Evolutionary conservation across 73 alveolate species (phyloP), one percentile per base, ranked within the genome.

Genomic region (Blepharisma japonicum): DNA sequence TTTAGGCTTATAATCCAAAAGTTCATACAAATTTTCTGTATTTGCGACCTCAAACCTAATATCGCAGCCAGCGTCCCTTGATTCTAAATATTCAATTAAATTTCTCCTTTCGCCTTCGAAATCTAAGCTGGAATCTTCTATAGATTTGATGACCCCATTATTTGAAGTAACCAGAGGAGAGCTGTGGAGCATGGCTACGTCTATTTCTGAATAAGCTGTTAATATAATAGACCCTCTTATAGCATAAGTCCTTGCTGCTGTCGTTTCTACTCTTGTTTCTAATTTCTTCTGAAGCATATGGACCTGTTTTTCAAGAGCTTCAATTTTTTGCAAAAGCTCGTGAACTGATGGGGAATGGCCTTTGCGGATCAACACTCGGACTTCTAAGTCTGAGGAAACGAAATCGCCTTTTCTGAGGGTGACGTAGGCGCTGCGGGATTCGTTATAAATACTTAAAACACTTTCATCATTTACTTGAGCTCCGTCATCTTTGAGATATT

Each of bases 41-140:
- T n/a, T 61, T 61, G 74, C 74, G 11, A 25, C 74, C 23, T 61
- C 74, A 61, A 61, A 61, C 23, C 74, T 61, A 9, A 61, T 61
- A 61, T 20, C 14, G 18, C 47, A n/a, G 14, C 74, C 74, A 61
- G 14, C 23, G 23, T 61, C 74, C 3, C 42, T 32, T 32, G 42
- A 32, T 25, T 8, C 23, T 14, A 61, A 25, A 18, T 61, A 18
- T 61, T 25, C 74, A 14, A 25, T 25, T 8, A 61, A 39, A 14
- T 61, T 61, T 20, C 74, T n/a, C 5, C 74, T 61, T 61, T 61
- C 74, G 23, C n/a, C 74, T 61, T 61, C 50, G 47, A 61, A 61
- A 5, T 61, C 74, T 18, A 61, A 5, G 74, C 49, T 25, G 14
- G 49, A 20, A 25, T 61, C 46, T 25, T 61, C 74, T 8, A 61